A percentile compares a stretch with the other conserved stretches of the same genome.
These are phyloP conservation scores for Mychonastes homosphaera DNA, from an alignment of 139 green algal genomes.

Conservation along the genomic window DNA sequence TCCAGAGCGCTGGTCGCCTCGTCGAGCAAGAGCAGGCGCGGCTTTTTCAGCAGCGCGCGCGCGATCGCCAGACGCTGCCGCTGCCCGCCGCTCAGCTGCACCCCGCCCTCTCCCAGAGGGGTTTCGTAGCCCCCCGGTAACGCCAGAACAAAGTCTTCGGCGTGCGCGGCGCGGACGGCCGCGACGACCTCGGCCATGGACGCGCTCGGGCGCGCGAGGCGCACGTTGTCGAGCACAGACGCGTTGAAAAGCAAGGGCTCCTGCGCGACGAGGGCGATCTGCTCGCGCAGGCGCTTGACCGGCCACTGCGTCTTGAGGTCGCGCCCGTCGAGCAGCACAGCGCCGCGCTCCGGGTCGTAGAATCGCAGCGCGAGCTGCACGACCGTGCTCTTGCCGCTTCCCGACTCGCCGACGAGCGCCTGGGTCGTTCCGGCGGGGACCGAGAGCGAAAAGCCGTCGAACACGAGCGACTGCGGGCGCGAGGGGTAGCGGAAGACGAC, in stretches of 20 bases:
- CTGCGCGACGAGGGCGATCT: constrained; percentile 22
- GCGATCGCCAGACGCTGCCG: constrained; percentile 75
- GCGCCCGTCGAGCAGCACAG: constrained; percentile 26
- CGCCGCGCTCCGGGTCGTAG: constrained; percentile 23
- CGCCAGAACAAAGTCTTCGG: constrained; percentile 60
- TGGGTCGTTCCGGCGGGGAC: constrained; percentile 33
- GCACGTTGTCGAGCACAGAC: constrained; percentile 35
- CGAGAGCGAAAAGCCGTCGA: constrained; percentile 22
- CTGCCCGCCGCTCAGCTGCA: constrained; percentile 64
- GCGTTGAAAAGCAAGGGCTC: constrained; percentile 35
- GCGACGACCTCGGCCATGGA: constrained; percentile 44
- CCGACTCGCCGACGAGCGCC: constrained; percentile 39
- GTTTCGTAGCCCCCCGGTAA: constrained; percentile 56
- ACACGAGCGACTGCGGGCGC: constrained; percentile 43
- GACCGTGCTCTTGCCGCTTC: constrained; percentile 45
- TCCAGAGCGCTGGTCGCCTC: constrained; percentile 42
- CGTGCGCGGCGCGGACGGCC: constrained; percentile 61
- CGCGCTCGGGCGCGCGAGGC: constrained; percentile 13
- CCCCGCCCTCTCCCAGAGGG: constrained; percentile 30
- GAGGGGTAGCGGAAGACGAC: constrained; percentile 71
- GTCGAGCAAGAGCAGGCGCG: constrained; percentile 43
- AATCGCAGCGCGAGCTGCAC: constrained; percentile 23
- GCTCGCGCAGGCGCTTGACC: constrained; percentile 14
- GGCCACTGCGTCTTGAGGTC: constrained; percentile 16
- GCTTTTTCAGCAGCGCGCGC: constrained; percentile 42